Evolutionary conservation across 768 basidiomycete genomes (phyloP), one percentile per base, ranked within the genome.

Genomic region (Wakefieldia striispora): DNA sequence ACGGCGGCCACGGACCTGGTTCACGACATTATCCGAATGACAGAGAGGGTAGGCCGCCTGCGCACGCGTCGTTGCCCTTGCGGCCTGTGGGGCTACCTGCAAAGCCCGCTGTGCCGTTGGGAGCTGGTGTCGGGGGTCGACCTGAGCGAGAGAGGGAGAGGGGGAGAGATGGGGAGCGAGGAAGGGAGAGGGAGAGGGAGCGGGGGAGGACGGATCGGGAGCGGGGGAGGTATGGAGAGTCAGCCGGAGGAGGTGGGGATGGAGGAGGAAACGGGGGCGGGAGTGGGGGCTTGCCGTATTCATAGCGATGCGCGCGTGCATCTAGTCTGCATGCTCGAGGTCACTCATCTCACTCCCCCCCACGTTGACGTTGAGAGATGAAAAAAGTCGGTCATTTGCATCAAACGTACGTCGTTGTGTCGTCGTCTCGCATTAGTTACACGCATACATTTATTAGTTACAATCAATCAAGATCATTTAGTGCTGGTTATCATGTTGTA

Each of bases 271-370:
- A 37, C 13, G 56, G 41, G 7, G 41, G 44, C 9, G 43, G 45
- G 2, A 40, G 43, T 20, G 64, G 56, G 7, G 65, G 56, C 13
- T 49, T 66, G n/a, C 65, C 67, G 6, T 69, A 68, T 24, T 68
- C 67, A 43, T 69, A 59, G 40, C 20, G 33, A 39, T 50, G 20
- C 43, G 50, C 45, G 40, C 40, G 39, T 27, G 12, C 20, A 21
- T 20, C 14, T 10, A 34, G 24, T 47, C 40, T 10, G 27, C 14
- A 36, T 23, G 16, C 17, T 26, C 26, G 14, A 17, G 23, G 17
- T 10, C 34, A 33, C 20, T 29, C 29, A 29, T 26, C 3, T 23
- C 23, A 23, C n/a, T 23, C 29, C 29, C 29, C 24, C 12, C 20
- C n/a, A 34, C n/a, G 19, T 33, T n/a, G 27, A 47, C 26, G 38